Evolutionary conservation across 2,329 filamentous ascomycete species (phyloP), one percentile per base, ranked within the genome.

Genomic region (Decorospora gaudefroyi): DNA sequence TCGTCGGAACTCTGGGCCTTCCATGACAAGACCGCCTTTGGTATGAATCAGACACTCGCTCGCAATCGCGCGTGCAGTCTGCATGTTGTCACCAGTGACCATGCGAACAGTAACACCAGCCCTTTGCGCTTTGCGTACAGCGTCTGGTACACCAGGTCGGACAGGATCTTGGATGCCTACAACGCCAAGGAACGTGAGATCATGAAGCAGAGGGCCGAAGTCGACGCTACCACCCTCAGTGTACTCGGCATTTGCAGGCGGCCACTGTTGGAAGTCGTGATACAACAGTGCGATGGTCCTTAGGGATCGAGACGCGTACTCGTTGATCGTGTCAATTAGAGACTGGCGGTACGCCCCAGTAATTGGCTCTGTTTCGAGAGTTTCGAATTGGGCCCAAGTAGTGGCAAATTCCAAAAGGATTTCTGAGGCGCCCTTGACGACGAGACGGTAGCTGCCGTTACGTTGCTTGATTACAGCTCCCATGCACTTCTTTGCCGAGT

Each of bases 111-210:
- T 87, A 61, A 97, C 96, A 55, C 93, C 92, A 50, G 93, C 93
- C 52, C 87, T 82, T 72, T 86, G 88, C 73, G 92, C 96, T 69
- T 93, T 88, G 67, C 79, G 78, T 61, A 97, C 93, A 40, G 92
- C 91, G 30, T 78, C 79, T 37, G 87, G 82, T 7, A 96, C 93
- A 73, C 97, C 92, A 23, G 89, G 87, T 26, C 93, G 88, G 57
- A 93, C 92, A 55, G 93, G 93, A 67, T 97, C 93, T 61, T 96
- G 81, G 88, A 97, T 97, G 57, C 87, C 90, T 53, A 96, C 88
- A 34, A 97, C 82, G 49, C 92, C 92, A 53, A 97, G 79, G 46
- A 97, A 81, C 22, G 90, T 96, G 78, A 97, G 49, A 15, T 62
- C 42, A 16, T 27, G 35, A 0, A 65, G 35, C 12, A 64, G 17